Conservation (phyloP, 257 asterid species). For the Paraleonurus japonicus region DNA sequence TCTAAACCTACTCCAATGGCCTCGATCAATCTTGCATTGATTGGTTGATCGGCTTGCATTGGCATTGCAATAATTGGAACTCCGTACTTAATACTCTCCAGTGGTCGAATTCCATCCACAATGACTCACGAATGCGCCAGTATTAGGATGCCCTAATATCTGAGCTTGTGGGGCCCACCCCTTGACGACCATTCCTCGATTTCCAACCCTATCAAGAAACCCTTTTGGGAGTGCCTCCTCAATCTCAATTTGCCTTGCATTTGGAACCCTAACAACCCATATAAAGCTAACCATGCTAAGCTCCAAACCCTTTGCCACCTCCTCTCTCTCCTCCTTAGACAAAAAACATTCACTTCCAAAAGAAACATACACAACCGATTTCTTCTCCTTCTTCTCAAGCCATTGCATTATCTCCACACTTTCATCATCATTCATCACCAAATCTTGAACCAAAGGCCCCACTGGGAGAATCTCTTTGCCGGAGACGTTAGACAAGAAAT, state of each 20-base stretch:
- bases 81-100: slow-evolving; percentile 1
- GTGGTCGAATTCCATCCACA: slow-evolving; percentile 1
- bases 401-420: not conserved
- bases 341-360: slow-evolving; percentile 17
- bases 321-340: not conserved
- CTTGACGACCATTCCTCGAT: slow-evolving; percentile 2
- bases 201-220: not conserved
- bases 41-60: not conserved
- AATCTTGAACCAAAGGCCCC: slow-evolving; percentile 41
- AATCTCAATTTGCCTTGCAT: not conserved
- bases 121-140: slow-evolving; percentile 1
- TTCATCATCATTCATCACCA: not conserved
- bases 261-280: slow-evolving; percentile 11
- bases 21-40: slow-evolving; percentile 2
- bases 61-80: slow-evolving; percentile 11
- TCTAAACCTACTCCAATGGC: not conserved
- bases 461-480: slow-evolving; percentile 42
- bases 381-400: slow-evolving; percentile 1
- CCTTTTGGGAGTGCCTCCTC: slow-evolving; percentile 17
- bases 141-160: not conserved
- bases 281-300: slow-evolving; percentile 12
- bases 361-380: not conserved
- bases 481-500: slow-evolving; percentile 29
- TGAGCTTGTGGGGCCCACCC: slow-evolving; percentile 15
- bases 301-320: slow-evolving; percentile 17